Evolutionary conservation across 2,329 filamentous ascomycete species (phyloP).

Genomic region (Tolypocladium paradoxum): DNA sequence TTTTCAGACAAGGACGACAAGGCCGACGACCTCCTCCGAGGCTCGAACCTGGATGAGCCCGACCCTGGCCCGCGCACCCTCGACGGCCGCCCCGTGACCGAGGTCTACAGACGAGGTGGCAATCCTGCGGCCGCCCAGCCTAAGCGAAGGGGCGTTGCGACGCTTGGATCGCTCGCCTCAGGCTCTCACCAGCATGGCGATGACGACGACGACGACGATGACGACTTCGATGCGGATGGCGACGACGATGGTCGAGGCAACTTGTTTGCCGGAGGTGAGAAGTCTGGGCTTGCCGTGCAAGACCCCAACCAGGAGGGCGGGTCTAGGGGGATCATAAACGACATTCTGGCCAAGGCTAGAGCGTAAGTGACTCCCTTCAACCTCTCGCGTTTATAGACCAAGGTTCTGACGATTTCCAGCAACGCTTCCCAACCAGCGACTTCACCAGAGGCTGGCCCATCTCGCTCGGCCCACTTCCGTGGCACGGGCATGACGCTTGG

Average conservation of each 20-base stretch:
- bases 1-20: slow-evolving; percentile 46
- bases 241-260: slow-evolving; percentile 52
- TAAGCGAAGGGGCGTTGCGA: slow-evolving; percentile 53
- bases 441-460: slow-evolving; percentile 36
- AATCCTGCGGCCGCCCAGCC: slow-evolving; percentile 26
- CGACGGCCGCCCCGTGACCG: slow-evolving; percentile 49
- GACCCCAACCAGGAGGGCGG: slow-evolving; percentile 42
- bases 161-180: slow-evolving; percentile 44
- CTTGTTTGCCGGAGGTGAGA: slow-evolving; percentile 75
- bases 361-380: slow-evolving; percentile 31
- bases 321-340: slow-evolving; percentile 46
- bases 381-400: background rate
- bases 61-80: slow-evolving; percentile 54
- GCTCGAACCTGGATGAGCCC: slow-evolving; percentile 16
- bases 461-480: slow-evolving; percentile 46
- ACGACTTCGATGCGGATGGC: slow-evolving; percentile 43
- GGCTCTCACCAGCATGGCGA: slow-evolving; percentile 39
- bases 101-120: slow-evolving; percentile 17
- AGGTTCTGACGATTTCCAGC: slow-evolving; percentile 24
- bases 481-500: slow-evolving; percentile 68
- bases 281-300: slow-evolving; percentile 62
- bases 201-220: slow-evolving; percentile 48
- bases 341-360: slow-evolving; percentile 54
- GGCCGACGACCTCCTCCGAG: slow-evolving; percentile 21
- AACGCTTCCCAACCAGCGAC: slow-evolving; percentile 49